Evolutionary conservation across 306 rosid species (phyloP), one percentile per base, ranked within the genome.

Genomic region (Ammopiptanthus mongolicus): DNA sequence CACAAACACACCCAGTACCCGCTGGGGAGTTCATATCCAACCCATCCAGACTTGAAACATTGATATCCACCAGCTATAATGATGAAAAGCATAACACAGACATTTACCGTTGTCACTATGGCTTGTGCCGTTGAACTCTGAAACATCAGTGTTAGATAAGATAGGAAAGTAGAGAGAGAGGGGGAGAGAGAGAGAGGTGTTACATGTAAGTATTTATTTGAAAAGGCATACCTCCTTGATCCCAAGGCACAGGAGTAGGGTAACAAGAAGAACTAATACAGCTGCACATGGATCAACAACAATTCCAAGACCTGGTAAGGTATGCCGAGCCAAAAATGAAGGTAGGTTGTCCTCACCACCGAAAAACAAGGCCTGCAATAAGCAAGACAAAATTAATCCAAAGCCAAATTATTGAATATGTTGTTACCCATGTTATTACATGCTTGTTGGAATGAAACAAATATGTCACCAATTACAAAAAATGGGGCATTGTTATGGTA

Each of bases 231-330:
- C 96, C 91, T 86, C 90, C 82, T 86, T 87, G 75, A 88, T 90
- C 74, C 96, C 96, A 61, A 83, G 71, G 74, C 92, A 90, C 80
- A 90, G 61, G 55, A 86, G 86, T 60, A 84, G 5, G 41, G 96
- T 81, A 50, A 90, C 88, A 52, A 86, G 19, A 75, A 90, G 65
- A 75, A 87, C 78, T 67, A 88, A 70, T 31, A 65, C 81, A 21
- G 96, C 87, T 70, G 96, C 96, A 74, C 88, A 87, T 12, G 96
- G 96, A 75, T 90, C 96, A 78, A 87, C 92, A 71, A 87, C 90
- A 73, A 84, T 39, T 47, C 77, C 96, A 62, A 90, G 81, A 73
- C 78, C 80, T 13, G 92, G 86, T 66, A 90, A 73, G 64, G 88
- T 84, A 55, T 86, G 92, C 17, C 88, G 89, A 74, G 91, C 88